Conservation (phyloP, 2,329 filamentous ascomycete species). For the Penicillium sp. region DNA sequence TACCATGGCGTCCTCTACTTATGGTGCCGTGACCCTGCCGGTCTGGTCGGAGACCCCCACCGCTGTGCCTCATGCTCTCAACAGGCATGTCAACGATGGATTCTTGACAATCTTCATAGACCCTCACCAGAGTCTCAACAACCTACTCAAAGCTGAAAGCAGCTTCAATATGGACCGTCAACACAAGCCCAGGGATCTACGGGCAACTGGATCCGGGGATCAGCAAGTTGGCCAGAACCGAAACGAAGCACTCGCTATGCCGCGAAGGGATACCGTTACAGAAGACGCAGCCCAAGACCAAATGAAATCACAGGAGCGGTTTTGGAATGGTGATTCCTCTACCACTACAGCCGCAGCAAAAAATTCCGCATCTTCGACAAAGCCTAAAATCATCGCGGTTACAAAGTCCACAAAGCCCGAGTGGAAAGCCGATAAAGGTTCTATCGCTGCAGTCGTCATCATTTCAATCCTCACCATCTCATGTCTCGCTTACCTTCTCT, state of each 20-base stretch:
- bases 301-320: background rate
- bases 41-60: background rate
- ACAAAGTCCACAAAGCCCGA: conserved; percentile 4
- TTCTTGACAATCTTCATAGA: background rate
- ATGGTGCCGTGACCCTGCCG: background rate
- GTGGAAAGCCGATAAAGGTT: conserved; percentile 27
- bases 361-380: background rate
- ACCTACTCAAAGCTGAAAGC: background rate
- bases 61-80: background rate
- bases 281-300: background rate
- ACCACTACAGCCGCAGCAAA: background rate
- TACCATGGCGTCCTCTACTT: background rate
- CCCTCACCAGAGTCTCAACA: background rate
- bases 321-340: background rate
- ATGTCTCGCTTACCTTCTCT: conserved; percentile 26
- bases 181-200: background rate
- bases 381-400: background rate
- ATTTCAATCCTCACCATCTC: conserved; percentile 24
- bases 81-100: background rate
- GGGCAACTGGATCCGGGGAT: background rate
- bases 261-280: background rate
- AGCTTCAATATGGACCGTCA: background rate
- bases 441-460: conserved; percentile 34
- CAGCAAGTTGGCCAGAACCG: background rate
- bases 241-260: background rate